Percentiles rank a stretch among this genome's conserved stretches.
Conservation (phyloP, 129 eudicot species). For the Lactuca saligna region DNA sequence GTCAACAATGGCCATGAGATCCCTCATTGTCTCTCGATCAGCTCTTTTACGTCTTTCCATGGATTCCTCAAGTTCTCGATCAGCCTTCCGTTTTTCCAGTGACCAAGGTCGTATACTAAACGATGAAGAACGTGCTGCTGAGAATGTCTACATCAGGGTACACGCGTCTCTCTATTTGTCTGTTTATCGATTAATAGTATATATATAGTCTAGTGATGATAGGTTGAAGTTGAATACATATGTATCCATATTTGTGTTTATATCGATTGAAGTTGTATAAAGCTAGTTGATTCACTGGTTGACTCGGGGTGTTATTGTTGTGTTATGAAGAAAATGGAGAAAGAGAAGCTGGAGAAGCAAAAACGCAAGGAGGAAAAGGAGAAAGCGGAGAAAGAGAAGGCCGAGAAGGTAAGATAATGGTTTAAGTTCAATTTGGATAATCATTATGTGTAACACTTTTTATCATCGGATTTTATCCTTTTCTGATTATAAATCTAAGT, state of each 20-base stretch:
- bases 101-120: conserved; percentile 65
- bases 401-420: conserved; percentile 51
- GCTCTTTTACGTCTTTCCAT: conserved; percentile 39
- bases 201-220: neutral
- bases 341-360: conserved; percentile 68
- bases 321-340: conserved; percentile 66
- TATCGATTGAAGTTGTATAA: conserved; percentile 6
- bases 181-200: neutral
- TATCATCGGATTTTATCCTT: neutral
- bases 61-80: conserved; percentile 36
- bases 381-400: conserved; percentile 68
- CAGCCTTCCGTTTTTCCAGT: conserved; percentile 54
- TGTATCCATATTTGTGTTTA: neutral
- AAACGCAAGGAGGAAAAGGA: conserved; percentile 66
- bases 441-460: neutral
- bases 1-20: conserved; percentile 54
- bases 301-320: conserved; percentile 18
- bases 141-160: conserved; percentile 68
- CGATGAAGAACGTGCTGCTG: conserved; percentile 83
- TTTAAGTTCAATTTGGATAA: neutral
- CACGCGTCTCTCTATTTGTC: neutral
- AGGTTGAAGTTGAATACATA: conserved; percentile 5
- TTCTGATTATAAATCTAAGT: neutral
- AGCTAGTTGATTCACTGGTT: conserved; percentile 5
- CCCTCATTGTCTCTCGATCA: conserved; percentile 33